phyloP scores from a whole-genome alignment of 176 grass and related monocot genomes.

The Pontederia crassipes region DNA sequence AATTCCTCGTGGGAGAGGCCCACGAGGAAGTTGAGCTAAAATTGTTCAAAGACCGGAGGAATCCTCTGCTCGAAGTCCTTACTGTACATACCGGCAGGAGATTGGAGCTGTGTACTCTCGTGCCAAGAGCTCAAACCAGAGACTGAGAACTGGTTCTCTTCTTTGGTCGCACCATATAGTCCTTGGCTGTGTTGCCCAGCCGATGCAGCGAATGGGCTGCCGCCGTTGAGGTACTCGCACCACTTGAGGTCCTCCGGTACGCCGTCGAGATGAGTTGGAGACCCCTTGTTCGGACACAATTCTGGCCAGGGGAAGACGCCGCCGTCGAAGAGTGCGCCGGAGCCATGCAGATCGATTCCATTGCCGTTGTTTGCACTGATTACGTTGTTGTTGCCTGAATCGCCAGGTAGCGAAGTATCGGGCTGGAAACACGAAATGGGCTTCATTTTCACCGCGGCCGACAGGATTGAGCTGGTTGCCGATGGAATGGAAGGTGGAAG shows the following conservation, averaged over 20 bases:
- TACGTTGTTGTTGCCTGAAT: neutral
- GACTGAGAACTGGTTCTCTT: too few species aligned
- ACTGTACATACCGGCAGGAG: too few species aligned
- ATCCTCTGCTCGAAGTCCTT: too few species aligned
- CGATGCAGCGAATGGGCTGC: neutral
- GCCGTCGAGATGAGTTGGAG: neutral
- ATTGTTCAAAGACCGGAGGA: too few species aligned
- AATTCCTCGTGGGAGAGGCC: too few species aligned
- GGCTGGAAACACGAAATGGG: neutral
- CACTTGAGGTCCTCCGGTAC: constrained; percentile 17
- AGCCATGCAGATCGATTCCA: neutral
- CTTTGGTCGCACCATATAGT: too few species aligned
- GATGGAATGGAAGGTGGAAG: neutral
- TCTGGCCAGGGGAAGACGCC: constrained; percentile 13
- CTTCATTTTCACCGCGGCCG: neutral
- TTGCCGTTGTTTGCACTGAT: neutral
- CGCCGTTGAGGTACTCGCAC: constrained; percentile 20
- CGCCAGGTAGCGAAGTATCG: neutral
- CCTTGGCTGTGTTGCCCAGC: too few species aligned
- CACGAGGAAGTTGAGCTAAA: too few species aligned
- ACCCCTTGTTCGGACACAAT: neutral
- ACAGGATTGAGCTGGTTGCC: neutral
- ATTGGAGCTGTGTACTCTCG: too few species aligned
- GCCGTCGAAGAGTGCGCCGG: neutral
- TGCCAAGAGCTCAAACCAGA: too few species aligned